These are phyloP conservation scores for Thermomyces lanuginosus DNA, from an alignment of 2,329 filamentous ascomycete genomes.

Conservation along the genomic window DNA sequence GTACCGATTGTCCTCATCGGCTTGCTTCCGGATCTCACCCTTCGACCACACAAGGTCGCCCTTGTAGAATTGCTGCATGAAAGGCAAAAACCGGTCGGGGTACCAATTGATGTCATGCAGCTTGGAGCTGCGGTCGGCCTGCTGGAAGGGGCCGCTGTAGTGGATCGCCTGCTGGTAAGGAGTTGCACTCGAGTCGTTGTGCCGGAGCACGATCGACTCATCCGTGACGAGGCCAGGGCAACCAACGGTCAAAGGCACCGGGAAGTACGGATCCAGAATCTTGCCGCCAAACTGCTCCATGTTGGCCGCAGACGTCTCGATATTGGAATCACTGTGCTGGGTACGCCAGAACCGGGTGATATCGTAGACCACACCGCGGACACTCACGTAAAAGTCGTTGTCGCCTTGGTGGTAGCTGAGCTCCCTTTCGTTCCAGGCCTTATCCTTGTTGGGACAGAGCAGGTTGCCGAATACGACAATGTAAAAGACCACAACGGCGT, in stretches of 20 bases:
- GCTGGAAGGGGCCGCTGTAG: conserved; percentile 46
- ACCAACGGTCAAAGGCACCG: conserved; percentile 55
- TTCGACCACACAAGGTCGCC: conserved; percentile 64
- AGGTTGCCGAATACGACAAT: conserved; percentile 74
- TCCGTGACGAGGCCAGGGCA: conserved; percentile 57
- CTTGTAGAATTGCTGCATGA: conserved; percentile 72
- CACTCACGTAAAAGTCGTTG: conserved; percentile 71
- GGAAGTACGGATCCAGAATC: conserved; percentile 73
- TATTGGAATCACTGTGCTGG: conserved; percentile 61
- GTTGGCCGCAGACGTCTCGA: conserved; percentile 39
- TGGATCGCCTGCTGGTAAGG: conserved; percentile 45
- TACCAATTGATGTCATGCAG: conserved; percentile 64
- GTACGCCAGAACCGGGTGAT: conserved; percentile 72
- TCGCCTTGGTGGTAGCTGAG: conserved; percentile 53
- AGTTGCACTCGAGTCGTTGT: conserved; percentile 51
- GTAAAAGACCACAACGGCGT: conserved; percentile 74
- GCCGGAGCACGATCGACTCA: conserved; percentile 30
- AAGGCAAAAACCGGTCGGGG: conserved; percentile 51
- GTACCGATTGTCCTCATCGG: conserved; percentile 47
- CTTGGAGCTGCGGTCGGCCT: conserved; percentile 39
- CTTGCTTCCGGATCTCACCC: conserved; percentile 45
- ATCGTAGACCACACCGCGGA: conserved; percentile 82
- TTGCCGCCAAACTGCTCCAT: conserved; percentile 69
- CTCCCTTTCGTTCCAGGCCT: conserved; percentile 63
- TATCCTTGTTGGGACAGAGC: conserved; percentile 80